Evolutionary conservation across 2,329 filamentous ascomycete species (phyloP).

Genomic region (Bipolaris oryzae): DNA sequence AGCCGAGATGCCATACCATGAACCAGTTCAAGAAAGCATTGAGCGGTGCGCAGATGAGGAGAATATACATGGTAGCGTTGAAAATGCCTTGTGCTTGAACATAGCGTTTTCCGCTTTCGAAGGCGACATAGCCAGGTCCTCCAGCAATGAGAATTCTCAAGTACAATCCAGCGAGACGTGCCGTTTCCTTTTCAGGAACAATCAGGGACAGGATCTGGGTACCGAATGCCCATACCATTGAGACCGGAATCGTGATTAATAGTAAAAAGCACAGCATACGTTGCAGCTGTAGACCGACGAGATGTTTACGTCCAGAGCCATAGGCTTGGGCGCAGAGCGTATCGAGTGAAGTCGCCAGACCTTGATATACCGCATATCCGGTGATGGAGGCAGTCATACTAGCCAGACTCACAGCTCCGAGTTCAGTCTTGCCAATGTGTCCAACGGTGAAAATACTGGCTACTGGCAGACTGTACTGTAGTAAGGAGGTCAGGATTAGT

Average conservation of each 20-base stretch:
- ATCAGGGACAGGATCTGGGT: slow-evolving; percentile 67
- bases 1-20: slow-evolving; percentile 68
- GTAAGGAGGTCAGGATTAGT: slow-evolving; percentile 55
- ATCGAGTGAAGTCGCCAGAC: slow-evolving; percentile 88
- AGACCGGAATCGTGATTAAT: slow-evolving; percentile 73
- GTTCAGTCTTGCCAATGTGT: slow-evolving; percentile 56
- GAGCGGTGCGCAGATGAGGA: slow-evolving; percentile 80
- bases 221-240: slow-evolving; percentile 71
- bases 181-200: slow-evolving; percentile 74
- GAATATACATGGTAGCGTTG: slow-evolving; percentile 78
- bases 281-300: slow-evolving; percentile 84
- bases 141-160: slow-evolving; percentile 72
- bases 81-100: slow-evolving; percentile 90
- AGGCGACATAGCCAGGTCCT: slow-evolving; percentile 75
- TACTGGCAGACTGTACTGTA: slow-evolving; percentile 57
- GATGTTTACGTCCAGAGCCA: slow-evolving; percentile 84
- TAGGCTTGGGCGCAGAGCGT: slow-evolving; percentile 94
- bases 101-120: slow-evolving; percentile 83
- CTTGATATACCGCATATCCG: slow-evolving; percentile 56
- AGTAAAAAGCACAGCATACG: slow-evolving; percentile 81
- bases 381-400: slow-evolving; percentile 58
- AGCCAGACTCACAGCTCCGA: slow-evolving; percentile 56
- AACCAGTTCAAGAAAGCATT: slow-evolving; percentile 82
- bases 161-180: slow-evolving; percentile 73
- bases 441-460: slow-evolving; percentile 58